Evolutionary conservation across 1,284 basidiomycete species (phyloP), one percentile per base, ranked within the genome.

Genomic region (Moesziomyces sp.): DNA sequence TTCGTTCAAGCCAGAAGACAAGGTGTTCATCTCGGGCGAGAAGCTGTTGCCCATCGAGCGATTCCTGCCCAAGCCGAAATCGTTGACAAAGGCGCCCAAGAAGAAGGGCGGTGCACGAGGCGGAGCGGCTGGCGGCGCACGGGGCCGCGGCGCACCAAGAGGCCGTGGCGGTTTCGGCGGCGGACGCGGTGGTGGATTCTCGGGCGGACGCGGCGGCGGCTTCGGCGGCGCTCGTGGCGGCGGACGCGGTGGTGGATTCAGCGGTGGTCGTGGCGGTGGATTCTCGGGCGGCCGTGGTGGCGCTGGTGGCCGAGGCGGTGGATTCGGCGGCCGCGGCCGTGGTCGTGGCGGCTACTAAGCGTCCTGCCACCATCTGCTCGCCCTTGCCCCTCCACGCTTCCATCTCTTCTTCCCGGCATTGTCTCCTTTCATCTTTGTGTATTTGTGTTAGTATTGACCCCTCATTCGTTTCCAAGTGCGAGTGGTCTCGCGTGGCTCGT

Each of bases 1-100:
- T 68, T 94, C 93, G 82, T 99, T 99, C 87, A 93, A 97, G 86
- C 92, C 92, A 82, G 95, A 96, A 54, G 97, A 99, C 87, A 98
- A 97, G 85, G 94, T 99, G 46, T 99, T 92, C 86, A 98, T 99
- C 81, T 93, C 90, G 46, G 91, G 91, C 44, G 97, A 99, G 87
- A 98, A 98, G 86, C 89, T 99, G 46, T 87, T 99, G 49, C 97
- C 97, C 9, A 91, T 99, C 69, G 97, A 99, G 78, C 88, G 97
- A 65, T 99, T 99, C 87, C 87, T 99, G 75, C 97, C 97, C 4
- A 99, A 96, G 87, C 96, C 97, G 54, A 98, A 97, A 87, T 52
- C 54, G 14, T 50, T 78, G 21, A 55, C 61, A 40, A 82, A 82
- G 63, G 77, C 65, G 9, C 72, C 64, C 19, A 66, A 65, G 66